Evolutionary conservation across 2,329 filamentous ascomycete species (phyloP), one percentile per base, ranked within the genome.

Genomic region (Trichoderma guizhouense): DNA sequence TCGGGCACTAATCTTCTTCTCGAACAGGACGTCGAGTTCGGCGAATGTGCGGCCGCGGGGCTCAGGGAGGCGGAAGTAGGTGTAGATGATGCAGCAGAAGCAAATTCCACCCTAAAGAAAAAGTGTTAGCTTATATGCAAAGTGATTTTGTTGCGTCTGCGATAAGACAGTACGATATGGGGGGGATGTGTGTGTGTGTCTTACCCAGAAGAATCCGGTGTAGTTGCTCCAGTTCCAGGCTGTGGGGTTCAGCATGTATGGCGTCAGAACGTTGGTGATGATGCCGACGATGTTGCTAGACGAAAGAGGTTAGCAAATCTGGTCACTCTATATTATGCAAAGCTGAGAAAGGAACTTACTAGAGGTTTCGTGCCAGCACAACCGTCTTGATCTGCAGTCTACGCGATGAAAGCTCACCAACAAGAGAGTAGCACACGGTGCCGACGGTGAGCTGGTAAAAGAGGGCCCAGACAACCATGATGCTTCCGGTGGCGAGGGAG

Each of bases 351-450:
- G 1, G 39, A 24, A 83, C 86, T 81, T 80, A 88, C 86, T 92
- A 93, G 60, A 94, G 83, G 76, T 93, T 93, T 70, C 94, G 91
- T 1, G 92, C 94, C 2, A 97, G 87, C 1, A 96, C 94, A 26
- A 97, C 92, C 0, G 95, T 97, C 85, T 97, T 97, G 84, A 97
- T 95, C 78, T 95, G 92, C 39, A 98, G 86, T 2, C 94, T 88
- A 15, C 93, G 89, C 0, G 93, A 94, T 0, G 93, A 94, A 26
- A 97, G 82, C 80, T 97, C 94, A 1, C 92, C 89, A 5, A 97
- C 94, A 12, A 97, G 88, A 0, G 93, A 96, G 83, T 97, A 97
- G 81, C 92, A 94, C 8, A 97, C 93, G 0, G 94, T 96, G 51
- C 94, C 94, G 63, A 97, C 94, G 0, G 93, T 93, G 62, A 95